These are phyloP conservation scores for Tinospora cordifolia DNA, from an alignment of 164 flowering plant species.

Conservation along the genomic window DNA sequence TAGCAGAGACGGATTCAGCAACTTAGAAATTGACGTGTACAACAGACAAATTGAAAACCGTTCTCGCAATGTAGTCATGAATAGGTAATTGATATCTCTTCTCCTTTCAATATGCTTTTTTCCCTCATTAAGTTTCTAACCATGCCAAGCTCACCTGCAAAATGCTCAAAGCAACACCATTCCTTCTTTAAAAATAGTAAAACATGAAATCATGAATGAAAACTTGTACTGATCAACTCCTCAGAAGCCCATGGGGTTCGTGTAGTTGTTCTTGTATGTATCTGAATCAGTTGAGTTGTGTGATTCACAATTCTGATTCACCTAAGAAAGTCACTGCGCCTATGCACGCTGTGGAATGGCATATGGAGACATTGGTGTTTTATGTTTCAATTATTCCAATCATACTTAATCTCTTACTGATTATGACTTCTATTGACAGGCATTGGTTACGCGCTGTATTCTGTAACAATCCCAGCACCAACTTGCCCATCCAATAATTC, in stretches of 20 bases:
- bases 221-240: no score
- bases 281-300: no score
- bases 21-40: slow-evolving; percentile 26
- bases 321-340: no score
- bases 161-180: no score
- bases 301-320: no score
- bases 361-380: not conserved
- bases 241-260: no score
- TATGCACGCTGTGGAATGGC: no score
- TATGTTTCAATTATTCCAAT: no score
- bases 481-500: not conserved
- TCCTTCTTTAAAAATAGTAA: no score
- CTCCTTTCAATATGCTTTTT: not conserved
- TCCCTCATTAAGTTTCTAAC: not conserved
- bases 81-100: slow-evolving; percentile 21
- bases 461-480: slow-evolving; percentile 5
- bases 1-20: slow-evolving; percentile 25
- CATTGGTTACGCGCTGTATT: slow-evolving; percentile 44
- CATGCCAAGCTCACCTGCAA: no score
- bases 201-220: no score
- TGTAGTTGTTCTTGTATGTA: no score
- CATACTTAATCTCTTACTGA: not conserved
- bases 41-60: slow-evolving; percentile 38
- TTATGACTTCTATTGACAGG: slow-evolving; percentile 21
- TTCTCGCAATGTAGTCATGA: slow-evolving; percentile 33